Evolutionary conservation across 2,329 filamentous ascomycete species (phyloP), one percentile per base, ranked within the genome.

Genomic region (Aspergillus floridensis): DNA sequence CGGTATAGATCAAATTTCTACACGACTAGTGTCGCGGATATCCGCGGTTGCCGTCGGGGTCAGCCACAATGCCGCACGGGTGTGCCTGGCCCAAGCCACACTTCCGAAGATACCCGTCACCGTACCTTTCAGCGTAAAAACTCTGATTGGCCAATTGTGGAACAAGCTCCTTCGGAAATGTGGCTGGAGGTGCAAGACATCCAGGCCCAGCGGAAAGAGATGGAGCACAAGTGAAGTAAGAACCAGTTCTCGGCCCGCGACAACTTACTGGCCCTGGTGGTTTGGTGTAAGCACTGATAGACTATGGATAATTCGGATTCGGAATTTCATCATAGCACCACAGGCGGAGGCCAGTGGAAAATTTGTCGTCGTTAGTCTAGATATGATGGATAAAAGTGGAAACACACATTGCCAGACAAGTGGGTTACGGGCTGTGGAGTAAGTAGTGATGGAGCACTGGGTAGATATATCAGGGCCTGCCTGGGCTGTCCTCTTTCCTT

Each of bases 1-100:
- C 32, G 32, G 1, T 53, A 53, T 53, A 53, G 22, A n/a, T 21
- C n/a, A 52, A 54, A 46, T 14, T 31, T 54, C 46, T 53, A 16
- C 35, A 35, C 35, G n/a, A 54, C 24, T n/a, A 14, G 26, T 8
- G 16, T 46, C 5, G 16, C 53, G 53, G 53, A 19, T 55, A 55
- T 16, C 5, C 12, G 10, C 53, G 53, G 44, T 22, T 55, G 26
- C 3, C 19, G 1, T 47, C 53, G 53, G 53, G 8, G 0, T 0
- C 24, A 21, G 53, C 53, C 53, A 55, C 53, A 35, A 1, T 46
- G 19, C 53, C 53, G 53, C 31, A 29, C 41, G 22, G 38, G 21
- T 31, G n/a, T 31, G n/a, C 41, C 26, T 35, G n/a, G 3, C 24
- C 5, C 26, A 26, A 46, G 53, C 53, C 53, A 55, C 53, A 55